These are phyloP conservation scores for Diaporthe capsici DNA, from an alignment of 2,329 filamentous ascomycete species.

Conservation along the genomic window DNA sequence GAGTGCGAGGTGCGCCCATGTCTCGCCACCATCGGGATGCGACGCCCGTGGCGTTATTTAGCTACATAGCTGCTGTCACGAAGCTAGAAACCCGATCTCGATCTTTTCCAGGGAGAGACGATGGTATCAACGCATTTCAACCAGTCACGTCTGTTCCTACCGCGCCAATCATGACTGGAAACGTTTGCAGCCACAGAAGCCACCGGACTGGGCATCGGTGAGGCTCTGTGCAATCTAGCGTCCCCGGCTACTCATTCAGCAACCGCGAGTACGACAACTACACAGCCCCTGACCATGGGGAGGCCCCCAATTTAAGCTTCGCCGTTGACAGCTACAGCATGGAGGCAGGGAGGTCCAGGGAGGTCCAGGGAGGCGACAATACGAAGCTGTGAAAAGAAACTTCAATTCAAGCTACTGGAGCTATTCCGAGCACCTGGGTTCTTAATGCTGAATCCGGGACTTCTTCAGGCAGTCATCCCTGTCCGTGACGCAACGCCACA, in stretches of 20 bases:
- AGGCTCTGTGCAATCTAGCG: constrained; percentile 17
- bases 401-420: background rate
- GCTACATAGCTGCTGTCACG: constrained; percentile 6
- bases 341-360: background rate
- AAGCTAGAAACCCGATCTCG: constrained; percentile 13
- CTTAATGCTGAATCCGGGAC: background rate
- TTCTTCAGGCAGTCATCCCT: constrained; percentile 16
- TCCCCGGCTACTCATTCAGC: background rate
- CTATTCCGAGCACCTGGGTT: constrained; percentile 12
- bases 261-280: background rate
- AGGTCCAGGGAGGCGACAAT: background rate
- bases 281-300: constrained; percentile 7
- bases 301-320: constrained; percentile 20
- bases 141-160: background rate
- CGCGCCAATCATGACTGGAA: constrained; percentile 19
- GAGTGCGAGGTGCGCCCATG: background rate
- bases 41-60: background rate
- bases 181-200: constrained; percentile 20
- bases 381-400: constrained; percentile 6
- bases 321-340: constrained; percentile 26
- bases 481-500: constrained; percentile 22
- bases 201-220: constrained; percentile 12
- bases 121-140: background rate
- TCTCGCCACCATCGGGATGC: background rate
- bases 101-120: background rate